phyloP scores from a whole-genome alignment of 2,329 filamentous ascomycete genomes.

The Lachnellula cervina region DNA sequence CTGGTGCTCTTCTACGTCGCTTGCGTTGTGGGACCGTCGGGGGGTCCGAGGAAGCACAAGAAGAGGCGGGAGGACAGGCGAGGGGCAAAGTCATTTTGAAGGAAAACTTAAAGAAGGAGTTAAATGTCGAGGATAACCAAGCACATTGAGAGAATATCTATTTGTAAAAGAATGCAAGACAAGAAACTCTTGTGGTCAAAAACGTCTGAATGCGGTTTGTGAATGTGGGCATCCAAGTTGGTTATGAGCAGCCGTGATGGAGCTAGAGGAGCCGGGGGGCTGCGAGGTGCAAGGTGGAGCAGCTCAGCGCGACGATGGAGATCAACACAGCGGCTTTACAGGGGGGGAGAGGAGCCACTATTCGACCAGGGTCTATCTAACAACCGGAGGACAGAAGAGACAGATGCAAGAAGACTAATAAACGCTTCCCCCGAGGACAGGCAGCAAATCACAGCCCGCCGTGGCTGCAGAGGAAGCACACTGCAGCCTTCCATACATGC shows the following conservation, averaged over 20 bases:
- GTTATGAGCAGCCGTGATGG: slow-evolving; percentile 21
- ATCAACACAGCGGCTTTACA: slow-evolving; percentile 23
- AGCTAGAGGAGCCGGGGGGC: slow-evolving; percentile 10
- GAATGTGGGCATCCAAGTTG: slow-evolving; percentile 20
- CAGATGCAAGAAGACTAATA: background rate
- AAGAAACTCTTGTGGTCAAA: background rate
- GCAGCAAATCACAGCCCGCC: slow-evolving; percentile 9
- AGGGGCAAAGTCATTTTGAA: slow-evolving; percentile 30
- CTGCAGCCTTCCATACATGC: slow-evolving; percentile 30
- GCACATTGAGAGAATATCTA: slow-evolving; percentile 13
- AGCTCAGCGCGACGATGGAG: slow-evolving; percentile 15
- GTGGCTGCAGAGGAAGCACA: slow-evolving; percentile 26
- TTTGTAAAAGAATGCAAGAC: slow-evolving; percentile 11
- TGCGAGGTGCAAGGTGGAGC: background rate
- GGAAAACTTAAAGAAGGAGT: background rate
- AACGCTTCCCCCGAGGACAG: background rate
- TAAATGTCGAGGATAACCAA: too few relatives aligned
- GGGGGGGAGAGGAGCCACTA: slow-evolving; percentile 1
- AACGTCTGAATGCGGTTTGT: slow-evolving; percentile 17
- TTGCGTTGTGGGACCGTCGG: slow-evolving; percentile 39
- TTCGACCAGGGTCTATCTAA: background rate
- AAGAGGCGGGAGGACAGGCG: slow-evolving; percentile 28
- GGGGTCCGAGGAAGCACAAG: slow-evolving; percentile 21
- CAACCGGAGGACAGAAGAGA: slow-evolving; percentile 4
- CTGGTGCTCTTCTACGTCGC: slow-evolving; percentile 80